Evolutionary conservation across 192 early-diverging fungal genomes (phyloP).

Genomic region (Pilaira anomala): DNA sequence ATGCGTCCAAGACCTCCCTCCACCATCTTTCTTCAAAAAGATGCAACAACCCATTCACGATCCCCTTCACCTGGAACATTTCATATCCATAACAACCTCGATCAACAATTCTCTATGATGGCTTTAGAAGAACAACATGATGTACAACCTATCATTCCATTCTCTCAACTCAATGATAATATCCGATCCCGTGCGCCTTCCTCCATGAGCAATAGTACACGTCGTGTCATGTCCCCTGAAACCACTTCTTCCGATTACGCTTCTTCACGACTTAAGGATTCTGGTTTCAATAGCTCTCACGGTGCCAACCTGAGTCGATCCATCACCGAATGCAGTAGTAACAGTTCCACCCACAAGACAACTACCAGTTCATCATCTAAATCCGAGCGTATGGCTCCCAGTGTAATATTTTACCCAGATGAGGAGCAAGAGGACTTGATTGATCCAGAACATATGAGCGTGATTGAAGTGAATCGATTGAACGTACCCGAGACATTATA

Average conservation of each 20-base stretch:
- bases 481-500: background rate
- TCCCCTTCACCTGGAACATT: background rate
- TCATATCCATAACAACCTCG: background rate
- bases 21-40: conserved; percentile 15
- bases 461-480: background rate
- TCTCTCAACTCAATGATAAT: conserved; percentile 46
- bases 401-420: conserved; percentile 6
- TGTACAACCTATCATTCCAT: conserved; percentile 28
- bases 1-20: conserved; percentile 41
- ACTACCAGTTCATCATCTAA: background rate
- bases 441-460: conserved; percentile 18
- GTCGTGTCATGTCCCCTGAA: background rate
- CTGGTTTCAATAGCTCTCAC: conserved; percentile 13
- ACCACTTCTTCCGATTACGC: background rate
- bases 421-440: conserved; percentile 34
- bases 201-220: background rate
- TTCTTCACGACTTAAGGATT: conserved; percentile 7
- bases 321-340: conserved; percentile 3
- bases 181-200: conserved; percentile 38
- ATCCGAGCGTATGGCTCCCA: background rate
- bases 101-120: conserved; percentile 11
- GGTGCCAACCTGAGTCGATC: background rate
- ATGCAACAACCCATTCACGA: background rate
- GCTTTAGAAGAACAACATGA: conserved; percentile 7
- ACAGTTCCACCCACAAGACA: background rate